Percentiles rank a stretch among this genome's conserved stretches.
Evolutionary conservation across 768 basidiomycete genomes (phyloP).

Genomic region (Trametes coccinea): DNA sequence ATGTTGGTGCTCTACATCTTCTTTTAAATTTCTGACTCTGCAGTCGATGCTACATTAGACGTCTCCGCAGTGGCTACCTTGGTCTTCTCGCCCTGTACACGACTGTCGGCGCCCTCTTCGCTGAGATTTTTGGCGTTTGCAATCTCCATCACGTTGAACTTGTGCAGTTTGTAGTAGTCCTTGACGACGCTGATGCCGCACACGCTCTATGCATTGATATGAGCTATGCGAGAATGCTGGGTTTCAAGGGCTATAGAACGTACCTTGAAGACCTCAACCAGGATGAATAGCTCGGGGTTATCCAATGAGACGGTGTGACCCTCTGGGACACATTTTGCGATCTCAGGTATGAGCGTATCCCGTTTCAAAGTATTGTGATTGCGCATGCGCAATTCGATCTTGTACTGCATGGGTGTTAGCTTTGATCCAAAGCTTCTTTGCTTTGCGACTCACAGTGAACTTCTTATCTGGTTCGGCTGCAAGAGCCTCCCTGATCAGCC

Average conservation of each 20-base stretch:
- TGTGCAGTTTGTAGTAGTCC: slow-evolving; percentile 69
- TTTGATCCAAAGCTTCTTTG: background rate
- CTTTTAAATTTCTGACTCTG: background rate
- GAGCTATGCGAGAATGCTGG: no score
- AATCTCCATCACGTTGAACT: slow-evolving; percentile 80
- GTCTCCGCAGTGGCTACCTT: background rate
- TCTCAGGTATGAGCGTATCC: slow-evolving; percentile 58
- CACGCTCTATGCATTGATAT: slow-evolving; percentile 48
- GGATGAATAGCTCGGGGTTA: slow-evolving; percentile 68
- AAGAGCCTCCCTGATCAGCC: slow-evolving; percentile 55
- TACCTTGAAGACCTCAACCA: slow-evolving; percentile 86
- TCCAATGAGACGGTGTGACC: slow-evolving; percentile 68
- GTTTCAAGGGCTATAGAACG: background rate
- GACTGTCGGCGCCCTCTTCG: slow-evolving; percentile 30
- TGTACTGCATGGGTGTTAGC: slow-evolving; percentile 54
- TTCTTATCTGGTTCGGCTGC: slow-evolving; percentile 43
- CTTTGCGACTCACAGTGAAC: slow-evolving; percentile 45
- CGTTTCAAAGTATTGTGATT: slow-evolving; percentile 75
- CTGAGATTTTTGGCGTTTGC: slow-evolving; percentile 46
- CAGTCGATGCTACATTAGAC: background rate
- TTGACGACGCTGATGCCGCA: slow-evolving; percentile 76
- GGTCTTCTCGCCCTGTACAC: slow-evolving; percentile 1
- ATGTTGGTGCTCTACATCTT: background rate
- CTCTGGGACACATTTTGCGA: slow-evolving; percentile 70
- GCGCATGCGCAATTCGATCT: slow-evolving; percentile 72